A percentile compares a stretch with the other conserved stretches of the same genome.
These are phyloP conservation scores for Tricharina praecox DNA, from an alignment of 495 filamentous ascomycete species.

Conservation along the genomic window DNA sequence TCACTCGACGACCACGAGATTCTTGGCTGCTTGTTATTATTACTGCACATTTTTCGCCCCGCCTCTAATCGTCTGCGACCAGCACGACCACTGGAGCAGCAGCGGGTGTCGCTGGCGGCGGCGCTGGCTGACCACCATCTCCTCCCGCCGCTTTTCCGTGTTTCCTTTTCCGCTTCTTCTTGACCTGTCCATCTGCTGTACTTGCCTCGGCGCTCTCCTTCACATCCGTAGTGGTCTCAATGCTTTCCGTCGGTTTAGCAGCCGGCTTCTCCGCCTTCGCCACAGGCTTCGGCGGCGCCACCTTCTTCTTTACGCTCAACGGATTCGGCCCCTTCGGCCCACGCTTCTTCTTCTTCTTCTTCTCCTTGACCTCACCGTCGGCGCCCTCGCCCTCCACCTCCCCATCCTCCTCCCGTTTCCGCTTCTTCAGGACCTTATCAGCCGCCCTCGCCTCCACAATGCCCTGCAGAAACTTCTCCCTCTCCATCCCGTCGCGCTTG, in stretches of 20 bases:
- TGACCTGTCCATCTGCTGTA: conserved; percentile 12
- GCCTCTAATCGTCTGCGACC: too few species aligned
- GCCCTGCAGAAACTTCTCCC: conserved; percentile 55
- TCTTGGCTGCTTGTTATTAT: too few species aligned
- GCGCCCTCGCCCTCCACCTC: conserved; percentile 26
- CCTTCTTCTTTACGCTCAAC: conserved; percentile 71
- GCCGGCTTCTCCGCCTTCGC: conserved; percentile 16
- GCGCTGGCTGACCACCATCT: too few species aligned
- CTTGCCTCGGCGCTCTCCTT: too few species aligned
- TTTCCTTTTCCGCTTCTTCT: conserved; percentile 33
- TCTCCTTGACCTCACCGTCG: conserved; percentile 30
- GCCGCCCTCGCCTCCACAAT: conserved; percentile 40
- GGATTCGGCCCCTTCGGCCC: conserved; percentile 81
- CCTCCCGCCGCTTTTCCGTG: conserved; percentile 11
- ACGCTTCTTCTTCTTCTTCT: conserved; percentile 44
- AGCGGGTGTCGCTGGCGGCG: too few species aligned
- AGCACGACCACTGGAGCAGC: too few species aligned
- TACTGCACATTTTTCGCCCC: too few species aligned
- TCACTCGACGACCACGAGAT: too few species aligned
- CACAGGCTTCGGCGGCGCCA: conserved; percentile 26
- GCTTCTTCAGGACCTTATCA: conserved; percentile 29
- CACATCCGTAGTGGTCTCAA: too few species aligned
- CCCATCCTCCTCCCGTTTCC: conserved; percentile 38
- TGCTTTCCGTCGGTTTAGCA: too few species aligned
- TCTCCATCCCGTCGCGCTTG: conserved; percentile 51